Conservation (phyloP, 2,329 filamentous ascomycete genomes). For the Camptophora hylomeconis region DNA sequence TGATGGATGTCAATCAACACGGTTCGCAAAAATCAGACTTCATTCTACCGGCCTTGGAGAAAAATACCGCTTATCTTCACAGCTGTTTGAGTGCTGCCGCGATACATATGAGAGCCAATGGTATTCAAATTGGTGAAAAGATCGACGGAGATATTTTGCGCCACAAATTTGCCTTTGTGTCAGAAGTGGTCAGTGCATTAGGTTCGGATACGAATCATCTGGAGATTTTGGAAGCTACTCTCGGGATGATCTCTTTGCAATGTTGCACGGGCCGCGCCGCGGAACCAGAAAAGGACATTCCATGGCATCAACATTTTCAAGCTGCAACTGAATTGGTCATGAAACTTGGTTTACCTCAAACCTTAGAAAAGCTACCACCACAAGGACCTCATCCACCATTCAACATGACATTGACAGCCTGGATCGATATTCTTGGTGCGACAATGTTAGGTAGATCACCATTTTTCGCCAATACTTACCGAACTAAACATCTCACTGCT, state of each 20-base stretch:
- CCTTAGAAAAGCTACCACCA: conserved; percentile 45
- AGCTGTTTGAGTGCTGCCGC: conserved; percentile 90
- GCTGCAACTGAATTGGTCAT: conserved; percentile 74
- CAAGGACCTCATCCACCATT: conserved; percentile 54
- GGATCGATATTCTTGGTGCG: conserved; percentile 94
- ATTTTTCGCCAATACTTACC: conserved; percentile 85
- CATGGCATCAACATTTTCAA: conserved; percentile 96
- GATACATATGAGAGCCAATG: conserved; percentile 61
- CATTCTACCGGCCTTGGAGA: conserved; percentile 75
- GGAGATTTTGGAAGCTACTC: conserved; percentile 79
- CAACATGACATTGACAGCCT: conserved; percentile 87
- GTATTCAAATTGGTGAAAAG: conserved; percentile 47
- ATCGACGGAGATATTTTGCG: conserved; percentile 85
- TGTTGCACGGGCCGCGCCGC: conserved; percentile 76
- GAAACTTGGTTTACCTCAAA: conserved; percentile 65
- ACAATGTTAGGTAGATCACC: conserved; percentile 83
- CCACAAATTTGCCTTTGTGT: conserved; percentile 79
- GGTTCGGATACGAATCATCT: conserved; percentile 69
- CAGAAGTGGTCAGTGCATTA: conserved; percentile 70
- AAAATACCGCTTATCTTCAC: conserved; percentile 86
- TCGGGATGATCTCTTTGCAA: conserved; percentile 94
- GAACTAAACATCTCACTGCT: conserved; percentile 68
- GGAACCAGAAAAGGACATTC: conserved; percentile 74
- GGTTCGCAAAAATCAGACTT: conserved; percentile 69
- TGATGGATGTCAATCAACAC: conserved; percentile 80